Conservation (phyloP, 2,329 filamentous ascomycete species). For the Moelleriella libera region DNA sequence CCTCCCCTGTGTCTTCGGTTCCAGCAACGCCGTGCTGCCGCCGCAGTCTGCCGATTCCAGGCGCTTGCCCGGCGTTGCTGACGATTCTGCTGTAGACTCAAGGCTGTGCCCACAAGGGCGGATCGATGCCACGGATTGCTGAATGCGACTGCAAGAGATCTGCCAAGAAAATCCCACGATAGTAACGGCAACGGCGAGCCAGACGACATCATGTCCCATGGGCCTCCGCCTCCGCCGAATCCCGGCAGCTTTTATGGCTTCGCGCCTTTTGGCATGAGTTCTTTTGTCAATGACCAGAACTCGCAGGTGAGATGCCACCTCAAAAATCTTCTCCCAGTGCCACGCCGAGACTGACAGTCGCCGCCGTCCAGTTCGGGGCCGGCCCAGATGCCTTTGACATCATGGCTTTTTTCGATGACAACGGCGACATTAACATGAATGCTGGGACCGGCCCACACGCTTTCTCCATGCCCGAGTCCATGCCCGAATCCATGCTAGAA, state of each 20-base stretch:
- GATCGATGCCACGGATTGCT: not conserved
- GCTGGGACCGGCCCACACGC: slow-evolving; percentile 11
- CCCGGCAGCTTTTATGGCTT: slow-evolving; percentile 2
- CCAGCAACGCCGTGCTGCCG: not conserved
- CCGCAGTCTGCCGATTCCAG: not conserved
- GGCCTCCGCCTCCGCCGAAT: slow-evolving; percentile 3
- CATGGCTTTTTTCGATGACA: slow-evolving; percentile 29
- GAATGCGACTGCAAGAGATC: not conserved
- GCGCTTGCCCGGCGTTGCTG: slow-evolving; percentile 2
- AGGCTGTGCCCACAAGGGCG: not conserved
- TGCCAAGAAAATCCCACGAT: not conserved
- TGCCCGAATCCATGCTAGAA: not conserved
- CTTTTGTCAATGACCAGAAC: slow-evolving; percentile 2
- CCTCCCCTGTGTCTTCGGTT: not conserved
- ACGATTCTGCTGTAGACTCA: not conserved
- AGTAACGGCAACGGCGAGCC: not conserved
- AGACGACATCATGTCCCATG: slow-evolving; percentile 5
- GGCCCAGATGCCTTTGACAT: slow-evolving; percentile 21
- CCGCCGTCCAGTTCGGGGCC: slow-evolving; percentile 1
- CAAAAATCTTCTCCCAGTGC: not conserved
- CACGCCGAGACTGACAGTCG: not conserved
- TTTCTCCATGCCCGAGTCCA: slow-evolving; percentile 6
- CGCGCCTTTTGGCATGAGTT: slow-evolving; percentile 1
- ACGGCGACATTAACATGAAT: slow-evolving; percentile 28
- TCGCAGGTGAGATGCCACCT: slow-evolving; percentile 1